Evolutionary conservation across 2,329 filamentous ascomycete species (phyloP).

Genomic region (Aspergillus pseudoterreus): DNA sequence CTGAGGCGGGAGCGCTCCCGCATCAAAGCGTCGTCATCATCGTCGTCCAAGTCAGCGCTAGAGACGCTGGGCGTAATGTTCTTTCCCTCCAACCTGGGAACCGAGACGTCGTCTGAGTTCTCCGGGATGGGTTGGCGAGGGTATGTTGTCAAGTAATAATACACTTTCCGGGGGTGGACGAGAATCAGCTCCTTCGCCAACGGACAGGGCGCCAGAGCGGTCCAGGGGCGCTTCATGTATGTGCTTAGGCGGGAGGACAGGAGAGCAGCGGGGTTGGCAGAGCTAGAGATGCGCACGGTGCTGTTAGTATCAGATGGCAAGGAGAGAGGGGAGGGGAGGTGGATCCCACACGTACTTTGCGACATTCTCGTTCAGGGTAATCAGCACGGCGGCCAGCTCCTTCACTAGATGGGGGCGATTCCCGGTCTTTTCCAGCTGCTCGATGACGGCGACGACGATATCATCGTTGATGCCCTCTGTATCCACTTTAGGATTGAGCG

Average conservation of each 20-base stretch:
- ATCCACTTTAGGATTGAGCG: constrained; percentile 59
- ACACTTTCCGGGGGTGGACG: constrained; percentile 88
- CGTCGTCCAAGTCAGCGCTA: constrained; percentile 68
- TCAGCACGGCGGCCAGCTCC: constrained; percentile 78
- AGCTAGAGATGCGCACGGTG: constrained; percentile 71
- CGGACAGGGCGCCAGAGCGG: constrained; percentile 73
- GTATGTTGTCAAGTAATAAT: constrained; percentile 91
- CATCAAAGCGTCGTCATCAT: constrained; percentile 50
- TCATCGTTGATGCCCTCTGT: constrained; percentile 86
- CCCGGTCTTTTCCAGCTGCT: constrained; percentile 81
- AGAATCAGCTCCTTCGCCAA: constrained; percentile 89
- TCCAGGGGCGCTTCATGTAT: constrained; percentile 87
- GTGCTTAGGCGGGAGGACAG: constrained; percentile 87
- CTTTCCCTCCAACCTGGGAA: constrained; percentile 49
- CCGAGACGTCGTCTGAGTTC: constrained; percentile 51
- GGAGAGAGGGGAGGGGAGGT: constrained; percentile 3
- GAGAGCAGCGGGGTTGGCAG: constrained; percentile 90
- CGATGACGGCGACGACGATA: constrained; percentile 85
- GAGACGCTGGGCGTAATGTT: constrained; percentile 84
- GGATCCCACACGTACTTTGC: constrained; percentile 69
- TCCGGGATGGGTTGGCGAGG: constrained; percentile 78
- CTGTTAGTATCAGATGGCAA: constrained; percentile 13
- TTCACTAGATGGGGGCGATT: constrained; percentile 94
- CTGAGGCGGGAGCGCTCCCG: constrained; percentile 66
- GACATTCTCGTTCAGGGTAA: constrained; percentile 73